Evolutionary conservation across 1,139 yeast species (phyloP).

Genomic region (Taphrina betulina): DNA sequence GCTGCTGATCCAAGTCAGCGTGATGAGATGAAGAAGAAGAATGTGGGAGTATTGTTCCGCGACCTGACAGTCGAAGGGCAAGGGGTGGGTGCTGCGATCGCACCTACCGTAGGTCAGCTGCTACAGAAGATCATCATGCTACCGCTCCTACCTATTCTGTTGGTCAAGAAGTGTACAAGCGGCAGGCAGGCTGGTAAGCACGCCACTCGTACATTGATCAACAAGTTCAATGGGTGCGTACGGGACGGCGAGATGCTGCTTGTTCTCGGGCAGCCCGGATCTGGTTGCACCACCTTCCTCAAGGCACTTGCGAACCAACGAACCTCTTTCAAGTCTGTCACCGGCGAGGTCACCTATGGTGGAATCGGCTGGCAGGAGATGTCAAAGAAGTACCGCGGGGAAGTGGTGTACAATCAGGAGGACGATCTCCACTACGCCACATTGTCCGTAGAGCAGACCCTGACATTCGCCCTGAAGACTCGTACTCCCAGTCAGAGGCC

Average conservation of each 20-base stretch:
- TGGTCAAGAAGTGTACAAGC: constrained; percentile 12
- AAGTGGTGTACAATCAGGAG: constrained; percentile 40
- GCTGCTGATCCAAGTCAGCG: constrained; percentile 2
- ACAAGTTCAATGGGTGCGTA: constrained; percentile 49
- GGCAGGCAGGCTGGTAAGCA: constrained; percentile 1
- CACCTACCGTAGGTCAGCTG: constrained; percentile 52
- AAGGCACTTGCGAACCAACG: constrained; percentile 58
- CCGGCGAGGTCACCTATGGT: constrained; percentile 33
- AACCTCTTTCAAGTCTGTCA: constrained; percentile 53
- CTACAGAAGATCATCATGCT: constrained; percentile 35
- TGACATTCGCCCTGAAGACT: constrained; percentile 60
- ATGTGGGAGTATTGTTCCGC: constrained; percentile 52
- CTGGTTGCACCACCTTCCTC: constrained; percentile 54
- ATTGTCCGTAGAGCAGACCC: constrained; percentile 67
- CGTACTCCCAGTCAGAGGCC: constrained; percentile 59
- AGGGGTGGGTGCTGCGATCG: constrained; percentile 56
- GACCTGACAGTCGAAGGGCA: constrained; percentile 53
- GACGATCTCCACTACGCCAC: constrained; percentile 68
- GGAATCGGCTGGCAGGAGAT: constrained; percentile 24
- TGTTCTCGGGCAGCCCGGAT: constrained; percentile 66
- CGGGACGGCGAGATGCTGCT: constrained; percentile 56
- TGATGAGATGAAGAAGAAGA: constrained; percentile 32
- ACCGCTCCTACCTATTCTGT: constrained; percentile 12
- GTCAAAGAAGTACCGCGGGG: constrained; percentile 31
- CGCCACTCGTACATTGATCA: constrained; percentile 43